Conservation (phyloP, 2,329 filamentous ascomycete genomes). For the Calonectria ilicicola region DNA sequence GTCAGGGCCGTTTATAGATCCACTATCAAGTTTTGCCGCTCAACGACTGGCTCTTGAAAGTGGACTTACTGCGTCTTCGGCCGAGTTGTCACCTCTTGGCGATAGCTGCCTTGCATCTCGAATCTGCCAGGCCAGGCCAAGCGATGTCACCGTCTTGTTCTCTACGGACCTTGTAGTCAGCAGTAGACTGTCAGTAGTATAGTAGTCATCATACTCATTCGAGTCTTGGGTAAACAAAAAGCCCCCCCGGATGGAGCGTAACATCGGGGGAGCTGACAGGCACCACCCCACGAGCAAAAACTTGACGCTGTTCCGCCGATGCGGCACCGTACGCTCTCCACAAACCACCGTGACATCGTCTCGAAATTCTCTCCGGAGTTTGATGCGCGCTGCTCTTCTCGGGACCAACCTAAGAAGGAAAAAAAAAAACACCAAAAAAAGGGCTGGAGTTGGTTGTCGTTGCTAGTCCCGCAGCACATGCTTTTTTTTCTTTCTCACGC, state of each 20-base stretch:
- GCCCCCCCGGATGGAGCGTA: background rate
- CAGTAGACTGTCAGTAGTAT: background rate
- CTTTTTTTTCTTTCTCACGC: background rate
- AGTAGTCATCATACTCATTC: background rate
- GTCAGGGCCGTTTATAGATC: background rate
- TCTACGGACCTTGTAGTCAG: background rate
- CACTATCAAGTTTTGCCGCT: background rate
- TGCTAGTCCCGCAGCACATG: background rate
- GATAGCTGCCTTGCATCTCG: constrained; percentile 15
- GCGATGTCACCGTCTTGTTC: constrained; percentile 7
- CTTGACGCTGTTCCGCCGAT: constrained; percentile 5
- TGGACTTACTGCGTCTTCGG: constrained; percentile 8
- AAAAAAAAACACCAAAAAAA: background rate
- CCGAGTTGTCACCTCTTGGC: constrained; percentile 8
- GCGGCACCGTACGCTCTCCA: background rate
- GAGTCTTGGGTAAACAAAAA: background rate
- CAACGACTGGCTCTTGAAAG: background rate
- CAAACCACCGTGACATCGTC: background rate
- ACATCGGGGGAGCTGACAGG: background rate
- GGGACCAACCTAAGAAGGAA: background rate
- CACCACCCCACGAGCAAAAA: background rate
- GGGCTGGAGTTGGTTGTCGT: background rate
- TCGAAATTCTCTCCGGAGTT: background rate
- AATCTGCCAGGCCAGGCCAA: background rate
- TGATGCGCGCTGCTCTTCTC: background rate